Percentiles rank a stretch among this genome's conserved stretches.
Evolutionary conservation across 228 moss, liverwort and hornwort genomes (phyloP).

Genomic region (Sphagnum fallax): DNA sequence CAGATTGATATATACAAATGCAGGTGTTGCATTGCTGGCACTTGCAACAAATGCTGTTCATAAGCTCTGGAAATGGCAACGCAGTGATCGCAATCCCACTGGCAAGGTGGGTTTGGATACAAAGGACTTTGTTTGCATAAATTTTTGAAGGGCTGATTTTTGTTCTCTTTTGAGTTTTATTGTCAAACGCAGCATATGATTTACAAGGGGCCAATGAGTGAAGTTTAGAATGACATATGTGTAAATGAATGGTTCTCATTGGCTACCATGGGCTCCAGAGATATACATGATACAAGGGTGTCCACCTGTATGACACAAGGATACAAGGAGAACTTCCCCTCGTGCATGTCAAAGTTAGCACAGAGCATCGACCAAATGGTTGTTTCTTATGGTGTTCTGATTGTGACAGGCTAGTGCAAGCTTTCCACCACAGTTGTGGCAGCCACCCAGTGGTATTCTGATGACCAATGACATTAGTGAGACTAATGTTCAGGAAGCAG

Average conservation of each 20-base stretch:
- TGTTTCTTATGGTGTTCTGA: background rate
- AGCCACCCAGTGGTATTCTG: conserved; percentile 92
- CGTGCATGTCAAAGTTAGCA: too few species aligned
- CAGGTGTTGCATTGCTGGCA: conserved; percentile 65
- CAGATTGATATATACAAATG: conserved; percentile 78
- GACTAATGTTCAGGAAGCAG: conserved; percentile 92
- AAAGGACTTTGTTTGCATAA: background rate
- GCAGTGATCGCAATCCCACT: conserved; percentile 71
- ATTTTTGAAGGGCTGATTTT: too few species aligned
- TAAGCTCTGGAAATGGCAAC: conserved; percentile 98
- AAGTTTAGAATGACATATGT: too few species aligned
- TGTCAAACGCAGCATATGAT: too few species aligned
- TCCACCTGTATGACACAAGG: too few species aligned
- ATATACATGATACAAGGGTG: too few species aligned
- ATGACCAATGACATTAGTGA: conserved; percentile 98
- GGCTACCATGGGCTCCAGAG: background rate
- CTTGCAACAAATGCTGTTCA: conserved; percentile 93
- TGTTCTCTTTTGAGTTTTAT: too few species aligned
- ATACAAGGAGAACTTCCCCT: too few species aligned
- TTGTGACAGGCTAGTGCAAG: conserved; percentile 80
- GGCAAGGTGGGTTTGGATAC: conserved; percentile 48
- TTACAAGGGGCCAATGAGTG: too few species aligned
- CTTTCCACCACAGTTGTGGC: conserved; percentile 79
- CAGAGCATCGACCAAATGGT: background rate
- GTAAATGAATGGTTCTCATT: background rate